Base-by-base conservation (phyloP, 1,284 basidiomycete genomes). In the Earliella scabrosa region DNA sequence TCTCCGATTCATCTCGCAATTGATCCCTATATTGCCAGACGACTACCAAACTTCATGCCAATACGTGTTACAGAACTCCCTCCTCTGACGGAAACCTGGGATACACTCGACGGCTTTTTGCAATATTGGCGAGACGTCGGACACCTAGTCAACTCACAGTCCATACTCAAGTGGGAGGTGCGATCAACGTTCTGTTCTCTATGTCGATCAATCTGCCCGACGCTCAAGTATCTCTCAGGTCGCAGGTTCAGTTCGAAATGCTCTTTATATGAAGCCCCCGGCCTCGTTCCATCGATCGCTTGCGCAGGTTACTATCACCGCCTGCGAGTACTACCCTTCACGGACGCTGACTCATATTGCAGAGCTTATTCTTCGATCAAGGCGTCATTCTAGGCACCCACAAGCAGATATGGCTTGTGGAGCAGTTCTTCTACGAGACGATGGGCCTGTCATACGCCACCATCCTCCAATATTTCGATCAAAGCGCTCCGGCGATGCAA, bases 41-140 rank as follows among this genome's bases (percentile, higher is more conserved):
- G 82, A 45, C 76, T 95, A 0, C 86, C 87, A 24, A 88, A 87
- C 35, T 85, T 82, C 58, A 86, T 92, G 68, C 93, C 93, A 0
- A 82, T 92, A 7, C 82, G 87, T 14, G 73, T 85, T 3, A 74
- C 91, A 16, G 70, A 77, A 4, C 66, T 89, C 0, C 85, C 85
- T 0, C 62, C 76, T 1, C 74, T 80, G 41, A 70, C 75, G 13
- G 69, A 79, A 3, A 82, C 80, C 0, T 92, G 87, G 83, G 64
- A 76, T 16, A 71, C 75, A 0, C 60, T 92, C 2, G 69, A 74
- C 5, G 70, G 66, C 0, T 67, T 90, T 8, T 60, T 92, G 2
- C 76, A 83, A 41, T 84, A 82, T 3, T 81, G 86, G 72, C 75
- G 81, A 14, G 83, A 89, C 58, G 65, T 85, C 3, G 75, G 73